phyloP scores from a whole-genome alignment of 345 rosid species.

The Citrus medica region DNA sequence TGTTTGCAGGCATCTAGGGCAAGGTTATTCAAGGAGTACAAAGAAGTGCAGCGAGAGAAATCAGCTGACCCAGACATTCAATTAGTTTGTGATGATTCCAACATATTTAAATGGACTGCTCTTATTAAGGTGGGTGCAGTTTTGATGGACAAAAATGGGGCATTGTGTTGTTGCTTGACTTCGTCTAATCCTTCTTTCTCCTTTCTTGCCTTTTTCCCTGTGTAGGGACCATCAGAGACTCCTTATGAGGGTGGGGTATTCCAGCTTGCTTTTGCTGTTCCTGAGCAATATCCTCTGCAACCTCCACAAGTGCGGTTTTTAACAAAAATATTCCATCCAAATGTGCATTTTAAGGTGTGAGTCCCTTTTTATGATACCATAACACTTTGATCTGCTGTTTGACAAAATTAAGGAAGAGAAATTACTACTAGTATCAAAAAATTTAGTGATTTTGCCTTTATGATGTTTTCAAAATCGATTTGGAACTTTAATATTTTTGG shows the following conservation, averaged over 20 bases:
- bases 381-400: neutral
- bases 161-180: slow-evolving; percentile 6
- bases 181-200: neutral
- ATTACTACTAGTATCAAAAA: neutral
- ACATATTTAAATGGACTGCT: slow-evolving; percentile 99
- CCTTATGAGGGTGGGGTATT: slow-evolving; percentile 97
- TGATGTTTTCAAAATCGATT: neutral
- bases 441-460: neutral
- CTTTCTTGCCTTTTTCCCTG: neutral
- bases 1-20: slow-evolving; percentile 80
- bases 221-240: slow-evolving; percentile 93
- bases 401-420: neutral
- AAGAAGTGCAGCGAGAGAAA: slow-evolving; percentile 96
- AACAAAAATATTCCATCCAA: slow-evolving; percentile 97
- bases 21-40: slow-evolving; percentile 93
- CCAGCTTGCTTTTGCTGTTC: slow-evolving; percentile 93
- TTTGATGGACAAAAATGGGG: neutral
- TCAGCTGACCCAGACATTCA: slow-evolving; percentile 92
- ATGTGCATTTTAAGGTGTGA: slow-evolving; percentile 94
- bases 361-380: neutral
- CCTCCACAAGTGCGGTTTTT: slow-evolving; percentile 99
- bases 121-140: slow-evolving; percentile 67
- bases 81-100: slow-evolving; percentile 87
- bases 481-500: neutral
- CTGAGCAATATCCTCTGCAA: slow-evolving; percentile 93